These are phyloP conservation scores for Euptelea pleiosperma DNA, from an alignment of 164 flowering plant genomes.

Conservation along the genomic window DNA sequence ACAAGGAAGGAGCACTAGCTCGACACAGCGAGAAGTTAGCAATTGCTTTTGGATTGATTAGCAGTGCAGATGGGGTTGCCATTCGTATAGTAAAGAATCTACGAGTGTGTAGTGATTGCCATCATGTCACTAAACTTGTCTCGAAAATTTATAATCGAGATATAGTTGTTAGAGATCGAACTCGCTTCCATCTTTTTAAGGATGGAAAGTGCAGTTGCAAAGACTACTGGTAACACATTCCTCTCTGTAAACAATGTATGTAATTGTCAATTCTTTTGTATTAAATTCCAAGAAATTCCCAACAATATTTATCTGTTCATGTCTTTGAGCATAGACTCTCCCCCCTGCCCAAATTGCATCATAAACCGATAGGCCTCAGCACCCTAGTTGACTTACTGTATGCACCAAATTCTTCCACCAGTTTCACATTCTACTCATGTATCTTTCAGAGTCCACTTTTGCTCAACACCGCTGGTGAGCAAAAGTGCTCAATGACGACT, in stretches of 20 bases:
- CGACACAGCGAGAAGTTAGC: constrained; percentile 25
- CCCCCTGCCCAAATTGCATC: no score
- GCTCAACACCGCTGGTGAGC: no score
- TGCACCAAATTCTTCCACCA: no score
- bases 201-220: constrained; percentile 21
- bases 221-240: constrained; percentile 18
- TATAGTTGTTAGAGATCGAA: constrained; percentile 25
- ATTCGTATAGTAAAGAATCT: constrained; percentile 24
- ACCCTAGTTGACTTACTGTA: no score
- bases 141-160: constrained; percentile 21
- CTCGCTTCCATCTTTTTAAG: constrained; percentile 26
- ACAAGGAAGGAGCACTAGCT: constrained; percentile 20
- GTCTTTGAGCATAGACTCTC: no score
- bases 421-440: no score
- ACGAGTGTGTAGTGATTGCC: constrained; percentile 26
- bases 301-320: neutral
- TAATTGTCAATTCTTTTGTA: neutral
- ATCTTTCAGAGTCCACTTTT: no score
- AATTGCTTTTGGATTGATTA: constrained; percentile 22
- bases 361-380: no score
- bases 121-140: constrained; percentile 21
- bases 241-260: neutral
- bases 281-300: neutral
- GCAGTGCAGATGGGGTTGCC: constrained; percentile 10
- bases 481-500: no score